phyloP scores from a whole-genome alignment of 2,329 filamentous ascomycete genomes.

The Colletotrichum camelliae region DNA sequence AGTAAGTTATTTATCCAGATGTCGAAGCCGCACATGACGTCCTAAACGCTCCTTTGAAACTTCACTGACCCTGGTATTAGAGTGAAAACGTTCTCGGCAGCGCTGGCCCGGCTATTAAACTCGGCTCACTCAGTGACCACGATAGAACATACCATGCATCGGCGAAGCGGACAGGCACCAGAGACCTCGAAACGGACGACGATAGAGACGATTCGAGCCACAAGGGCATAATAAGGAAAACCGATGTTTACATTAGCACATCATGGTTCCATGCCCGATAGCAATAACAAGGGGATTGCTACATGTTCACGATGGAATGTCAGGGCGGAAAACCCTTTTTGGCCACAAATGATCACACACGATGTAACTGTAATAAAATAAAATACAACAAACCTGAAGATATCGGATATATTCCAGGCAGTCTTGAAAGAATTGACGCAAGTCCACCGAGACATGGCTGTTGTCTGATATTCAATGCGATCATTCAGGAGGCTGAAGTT shows the following conservation, averaged over 20 bases:
- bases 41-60: fast-evolving
- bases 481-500: not conserved
- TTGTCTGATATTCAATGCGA: not conserved
- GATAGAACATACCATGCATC: not conserved
- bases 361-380: not conserved
- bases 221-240: not conserved
- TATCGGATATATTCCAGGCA: fast-evolving
- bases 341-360: not conserved
- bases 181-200: not conserved
- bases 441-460: fast-evolving
- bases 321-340: not conserved
- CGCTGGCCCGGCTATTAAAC: conserved; percentile 5
- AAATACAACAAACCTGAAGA: not conserved
- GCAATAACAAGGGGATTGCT: not conserved
- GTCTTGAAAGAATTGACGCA: fast-evolving
- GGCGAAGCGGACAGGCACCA: not conserved
- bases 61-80: not conserved
- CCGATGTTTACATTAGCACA: not conserved
- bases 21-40: not conserved
- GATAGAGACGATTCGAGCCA: conserved; percentile 4
- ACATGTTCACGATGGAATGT: not conserved
- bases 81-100: not conserved
- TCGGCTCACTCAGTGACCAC: not conserved
- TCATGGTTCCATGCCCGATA: not conserved
- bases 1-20: not conserved